A percentile compares a stretch with the other conserved stretches of the same genome.
Conservation (phyloP, 352 stramenopile genomes). For the Pythium insidiosum region DNA sequence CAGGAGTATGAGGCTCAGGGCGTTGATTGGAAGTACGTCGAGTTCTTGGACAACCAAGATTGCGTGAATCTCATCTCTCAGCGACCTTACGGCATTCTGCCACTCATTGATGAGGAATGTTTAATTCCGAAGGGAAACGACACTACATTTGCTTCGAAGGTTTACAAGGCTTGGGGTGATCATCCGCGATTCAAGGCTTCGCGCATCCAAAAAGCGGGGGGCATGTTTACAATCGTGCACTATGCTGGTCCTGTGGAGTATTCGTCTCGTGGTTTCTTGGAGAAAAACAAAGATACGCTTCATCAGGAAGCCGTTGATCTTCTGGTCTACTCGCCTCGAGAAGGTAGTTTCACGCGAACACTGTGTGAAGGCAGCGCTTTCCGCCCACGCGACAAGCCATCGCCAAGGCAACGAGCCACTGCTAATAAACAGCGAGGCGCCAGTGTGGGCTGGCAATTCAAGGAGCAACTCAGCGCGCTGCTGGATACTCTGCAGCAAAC, state of each 20-base stretch:
- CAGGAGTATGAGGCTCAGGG: conserved; percentile 78
- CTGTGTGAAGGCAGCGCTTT: conserved; percentile 60
- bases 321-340: conserved; percentile 55
- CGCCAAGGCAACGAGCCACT: conserved; percentile 39
- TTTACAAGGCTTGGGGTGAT: conserved; percentile 58
- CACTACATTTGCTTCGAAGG: conserved; percentile 71
- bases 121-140: conserved; percentile 82
- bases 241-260: conserved; percentile 82
- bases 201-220: conserved; percentile 65
- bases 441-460: conserved; percentile 84
- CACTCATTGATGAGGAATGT: conserved; percentile 86
- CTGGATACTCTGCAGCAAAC: conserved; percentile 65
- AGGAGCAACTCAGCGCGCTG: conserved; percentile 69
- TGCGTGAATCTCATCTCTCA: conserved; percentile 89
- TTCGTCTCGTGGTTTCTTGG: conserved; percentile 59
- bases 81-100: conserved; percentile 71
- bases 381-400: conserved; percentile 40
- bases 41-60: conserved; percentile 84
- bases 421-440: conserved; percentile 59
- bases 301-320: conserved; percentile 79
- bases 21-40: conserved; percentile 80
- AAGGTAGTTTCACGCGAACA: conserved; percentile 66
- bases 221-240: conserved; percentile 72
- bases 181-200: conserved; percentile 64
- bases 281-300: conserved; percentile 85